Base-by-base conservation (phyloP, 768 basidiomycete genomes). In the Tylopilus rubrobrunneus region DNA sequence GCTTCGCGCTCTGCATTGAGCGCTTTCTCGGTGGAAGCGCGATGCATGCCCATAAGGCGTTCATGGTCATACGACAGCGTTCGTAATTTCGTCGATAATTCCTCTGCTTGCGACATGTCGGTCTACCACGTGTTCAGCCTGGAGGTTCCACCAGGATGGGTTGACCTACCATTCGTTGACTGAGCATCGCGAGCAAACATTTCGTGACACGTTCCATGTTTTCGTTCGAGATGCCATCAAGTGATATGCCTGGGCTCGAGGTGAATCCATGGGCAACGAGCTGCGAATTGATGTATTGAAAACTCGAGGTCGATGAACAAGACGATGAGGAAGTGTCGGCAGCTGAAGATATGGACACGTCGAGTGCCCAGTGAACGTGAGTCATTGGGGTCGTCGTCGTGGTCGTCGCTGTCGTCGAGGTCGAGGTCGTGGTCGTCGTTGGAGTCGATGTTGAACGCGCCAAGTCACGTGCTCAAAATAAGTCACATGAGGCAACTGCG, bases 21-120 rank as follows among this genome's bases (percentile, higher is more conserved):
- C 1, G 82, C 79, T 25, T 72, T 78, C 45, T 89, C 89, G 5
- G 72, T 75, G 12, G 82, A 79, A 10, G 74, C 65, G 17, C 75
- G 73, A 64, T 91, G 77, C 78, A 91, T 83, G 1, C 81, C 79
- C 33, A 73, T 71, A 55, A 92, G 75, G 12, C 92, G 79, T 64
- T 92, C 89, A 54, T 90, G 78, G 59, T 94, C 92, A 56, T 94
- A 93, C 3, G 82, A 80, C 1, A 92, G 73, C 2, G 88, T 92
- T 23, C 89, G 78, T 17, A 88, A 68, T 61, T 89, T 89, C 0
- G 87, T 84, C 0, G 83, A 79, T 6, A 92, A 61, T 11, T 88
- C 83, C 63, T 94, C 92, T 34, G 86, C 83, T n/a, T 83, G 76
- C 10, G 80, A 73, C 83, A 92, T 87, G 67, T 94, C 92, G 63